These are phyloP conservation scores for Neopestalotiopsis sp. DNA, from an alignment of 2,329 filamentous ascomycete species.

Conservation along the genomic window DNA sequence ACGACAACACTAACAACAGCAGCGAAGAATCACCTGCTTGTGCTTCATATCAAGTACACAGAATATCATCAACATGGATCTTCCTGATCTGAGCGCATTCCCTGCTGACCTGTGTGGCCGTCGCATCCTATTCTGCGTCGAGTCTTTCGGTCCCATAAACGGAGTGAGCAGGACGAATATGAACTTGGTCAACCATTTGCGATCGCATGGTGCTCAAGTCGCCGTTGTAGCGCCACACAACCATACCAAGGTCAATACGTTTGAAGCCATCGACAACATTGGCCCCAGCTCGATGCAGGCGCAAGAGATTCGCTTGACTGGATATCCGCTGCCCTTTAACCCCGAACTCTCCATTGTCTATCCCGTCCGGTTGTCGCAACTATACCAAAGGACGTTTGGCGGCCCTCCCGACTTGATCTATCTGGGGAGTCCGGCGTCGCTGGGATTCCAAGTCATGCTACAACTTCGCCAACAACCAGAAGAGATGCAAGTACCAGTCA, in stretches of 20 bases:
- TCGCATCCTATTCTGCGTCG: slow-evolving; percentile 70
- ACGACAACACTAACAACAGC: neutral
- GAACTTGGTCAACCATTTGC: slow-evolving; percentile 71
- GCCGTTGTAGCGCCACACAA: slow-evolving; percentile 70
- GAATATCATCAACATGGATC: slow-evolving; percentile 11
- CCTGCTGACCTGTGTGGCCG: slow-evolving; percentile 60
- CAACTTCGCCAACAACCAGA: slow-evolving; percentile 66
- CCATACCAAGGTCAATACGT: slow-evolving; percentile 59
- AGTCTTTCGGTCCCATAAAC: slow-evolving; percentile 75
- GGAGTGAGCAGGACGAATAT: slow-evolving; percentile 75
- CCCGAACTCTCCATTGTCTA: slow-evolving; percentile 74
- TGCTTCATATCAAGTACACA: neutral
- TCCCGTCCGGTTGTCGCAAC: slow-evolving; percentile 66
- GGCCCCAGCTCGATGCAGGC: slow-evolving; percentile 38
- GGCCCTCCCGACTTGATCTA: slow-evolving; percentile 69
- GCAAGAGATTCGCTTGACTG: slow-evolving; percentile 64
- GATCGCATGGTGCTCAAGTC: slow-evolving; percentile 67
- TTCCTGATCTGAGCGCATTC: slow-evolving; percentile 50
- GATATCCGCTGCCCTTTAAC: slow-evolving; percentile 73
- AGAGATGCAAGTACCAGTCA: slow-evolving; percentile 60
- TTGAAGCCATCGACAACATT: slow-evolving; percentile 49
- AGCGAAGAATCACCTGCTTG: neutral
- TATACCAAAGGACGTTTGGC: slow-evolving; percentile 66
- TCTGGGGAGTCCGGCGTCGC: slow-evolving; percentile 70
- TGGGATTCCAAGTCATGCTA: slow-evolving; percentile 75